These are phyloP conservation scores for Malus domestica DNA, from an alignment of 306 rosid species.

Conservation along the genomic window DNA sequence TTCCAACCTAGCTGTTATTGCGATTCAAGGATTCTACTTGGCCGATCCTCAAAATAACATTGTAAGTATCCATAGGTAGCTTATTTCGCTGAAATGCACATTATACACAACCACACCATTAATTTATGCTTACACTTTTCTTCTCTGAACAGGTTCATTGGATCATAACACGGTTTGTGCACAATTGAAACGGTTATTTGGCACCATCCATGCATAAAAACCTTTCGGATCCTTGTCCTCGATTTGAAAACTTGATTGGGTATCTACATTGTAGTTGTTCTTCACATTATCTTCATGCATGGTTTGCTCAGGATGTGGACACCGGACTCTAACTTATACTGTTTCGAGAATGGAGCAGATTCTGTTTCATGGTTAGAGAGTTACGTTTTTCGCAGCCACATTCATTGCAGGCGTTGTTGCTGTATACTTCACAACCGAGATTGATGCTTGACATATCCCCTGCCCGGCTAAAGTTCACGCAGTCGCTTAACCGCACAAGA, in stretches of 20 bases:
- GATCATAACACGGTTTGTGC: constrained; percentile 47
- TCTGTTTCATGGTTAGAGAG: not conserved
- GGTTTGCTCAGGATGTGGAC: not conserved
- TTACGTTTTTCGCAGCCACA: not conserved
- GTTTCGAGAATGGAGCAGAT: not conserved
- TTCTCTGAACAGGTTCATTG: constrained; percentile 51
- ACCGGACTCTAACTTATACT: not conserved
- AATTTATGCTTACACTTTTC: not conserved
- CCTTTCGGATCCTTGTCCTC: no score
- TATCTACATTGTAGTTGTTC: not conserved
- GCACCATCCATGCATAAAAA: not conserved
- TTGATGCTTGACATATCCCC: not conserved
- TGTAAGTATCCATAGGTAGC: constrained; percentile 28
- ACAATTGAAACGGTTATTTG: constrained; percentile 15
- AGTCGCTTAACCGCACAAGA: not conserved
- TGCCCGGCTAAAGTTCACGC: no score
- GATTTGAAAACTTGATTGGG: not conserved
- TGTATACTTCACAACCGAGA: not conserved
- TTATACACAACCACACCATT: not conserved
- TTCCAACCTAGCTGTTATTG: constrained; percentile 66
- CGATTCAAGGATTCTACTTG: constrained; percentile 76
- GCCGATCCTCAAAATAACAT: constrained; percentile 54
- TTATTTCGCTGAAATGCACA: not conserved
- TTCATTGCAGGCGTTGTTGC: not conserved
- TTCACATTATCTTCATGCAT: not conserved